Conservation (phyloP, 73 alveolate species). For the Stentor coeruleus region DNA sequence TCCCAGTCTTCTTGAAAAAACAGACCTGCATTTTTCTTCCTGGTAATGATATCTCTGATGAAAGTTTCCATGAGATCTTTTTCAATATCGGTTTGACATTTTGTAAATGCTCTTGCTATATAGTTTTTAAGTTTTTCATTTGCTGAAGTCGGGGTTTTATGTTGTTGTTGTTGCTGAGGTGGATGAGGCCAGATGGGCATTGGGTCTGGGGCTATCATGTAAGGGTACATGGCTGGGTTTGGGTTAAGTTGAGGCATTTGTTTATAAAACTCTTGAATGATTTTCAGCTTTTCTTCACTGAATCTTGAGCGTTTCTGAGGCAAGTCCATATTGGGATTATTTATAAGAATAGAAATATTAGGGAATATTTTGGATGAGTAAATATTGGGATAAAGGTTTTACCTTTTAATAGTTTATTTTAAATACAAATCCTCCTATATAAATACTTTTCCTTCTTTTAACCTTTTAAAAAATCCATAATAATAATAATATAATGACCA, state of each 20-base stretch:
- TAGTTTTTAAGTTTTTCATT: constrained; percentile 48
- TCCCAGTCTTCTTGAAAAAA: constrained; percentile 53
- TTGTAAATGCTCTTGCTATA: constrained; percentile 54
- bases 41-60: constrained; percentile 32
- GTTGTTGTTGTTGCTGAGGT: not conserved
- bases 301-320: not conserved
- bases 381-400: no score
- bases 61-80: constrained; percentile 44
- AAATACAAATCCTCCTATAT: no score
- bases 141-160: constrained; percentile 16
- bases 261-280: constrained; percentile 15
- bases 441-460: no score
- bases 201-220: not conserved
- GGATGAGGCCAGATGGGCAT: constrained; percentile 16
- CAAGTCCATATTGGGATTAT: not conserved
- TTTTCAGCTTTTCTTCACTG: constrained; percentile 8
- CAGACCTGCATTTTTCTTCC: constrained; percentile 28
- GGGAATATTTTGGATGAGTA: no score
- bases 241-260: not conserved
- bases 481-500: constrained; percentile 1
- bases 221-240: not conserved
- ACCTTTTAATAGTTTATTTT: no score
- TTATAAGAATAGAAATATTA: no score
- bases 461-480: no score
- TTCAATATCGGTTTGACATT: constrained; percentile 53